A percentile compares a stretch with the other conserved stretches of the same genome.
Conservation (phyloP, 768 basidiomycete genomes). For the Dacryopinax primogenitus region DNA sequence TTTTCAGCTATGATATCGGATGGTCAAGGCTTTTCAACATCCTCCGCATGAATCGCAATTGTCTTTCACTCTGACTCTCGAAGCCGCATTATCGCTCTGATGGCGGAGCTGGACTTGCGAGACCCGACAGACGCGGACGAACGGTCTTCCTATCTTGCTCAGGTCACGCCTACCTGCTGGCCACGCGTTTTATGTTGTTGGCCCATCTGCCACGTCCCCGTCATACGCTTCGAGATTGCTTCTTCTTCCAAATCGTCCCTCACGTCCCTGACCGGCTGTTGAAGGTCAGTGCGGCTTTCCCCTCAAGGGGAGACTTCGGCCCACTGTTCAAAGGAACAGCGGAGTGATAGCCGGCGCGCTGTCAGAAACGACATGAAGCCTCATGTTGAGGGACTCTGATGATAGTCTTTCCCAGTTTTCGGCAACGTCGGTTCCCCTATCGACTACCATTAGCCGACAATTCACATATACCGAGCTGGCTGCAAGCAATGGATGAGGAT, state of each 20-base stretch:
- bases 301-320: not conserved
- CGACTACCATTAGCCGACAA: too few relatives aligned
- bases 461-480: too few relatives aligned
- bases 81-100: not conserved
- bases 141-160: not conserved
- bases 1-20: not conserved
- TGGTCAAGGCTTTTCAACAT: not conserved
- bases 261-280: not conserved
- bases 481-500: too few relatives aligned
- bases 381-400: too few relatives aligned
- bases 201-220: not conserved
- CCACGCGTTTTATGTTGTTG: not conserved
- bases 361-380: too few relatives aligned
- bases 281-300: not conserved
- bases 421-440: too few relatives aligned
- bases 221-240: not conserved
- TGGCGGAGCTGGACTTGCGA: not conserved
- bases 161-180: not conserved
- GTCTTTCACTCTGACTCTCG: not conserved
- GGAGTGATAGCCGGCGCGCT: too few relatives aligned
- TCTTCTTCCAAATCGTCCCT: not conserved
- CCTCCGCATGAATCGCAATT: not conserved
- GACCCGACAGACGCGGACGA: not conserved
- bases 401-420: too few relatives aligned
- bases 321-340: too few relatives aligned